Evolutionary conservation across 345 rosid species (phyloP), one percentile per base, ranked within the genome.

Genomic region (Citrus mangshanensis): DNA sequence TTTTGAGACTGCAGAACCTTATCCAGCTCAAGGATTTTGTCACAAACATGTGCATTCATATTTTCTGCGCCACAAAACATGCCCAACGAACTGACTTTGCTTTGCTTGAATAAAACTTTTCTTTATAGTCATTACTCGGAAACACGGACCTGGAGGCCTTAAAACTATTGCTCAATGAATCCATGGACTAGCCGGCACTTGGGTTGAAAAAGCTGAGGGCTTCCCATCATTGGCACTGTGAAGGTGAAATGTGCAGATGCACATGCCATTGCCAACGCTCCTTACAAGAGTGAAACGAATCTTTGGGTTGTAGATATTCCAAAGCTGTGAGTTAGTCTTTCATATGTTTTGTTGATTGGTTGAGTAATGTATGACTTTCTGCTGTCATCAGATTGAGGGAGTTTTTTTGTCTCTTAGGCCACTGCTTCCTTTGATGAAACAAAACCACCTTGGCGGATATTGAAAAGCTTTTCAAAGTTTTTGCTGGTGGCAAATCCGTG

Each of bases 111-210:
- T 38, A 38, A 62, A 70, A 59, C 62, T 73, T 84, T 72, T 71
- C 68, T 70, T 37, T 85, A 60, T 78, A 93, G 98, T 95, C 99
- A 22, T 84, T 96, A 78, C 98, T 96, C 68, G 99, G 97, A 73
- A 96, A 96, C 99, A 94, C 78, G 97, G 99, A 80, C 98, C 97
- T 68, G 93, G 83, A 78, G 98, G 99, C 85, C 87, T 93, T 10
- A 91, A 93, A 89, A 71, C 88, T 67, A 94, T 94, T 68, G 90
- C 94, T 5, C 88, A 91, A 78, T 89, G 99, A 55, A 97, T 93
- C 34, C 97, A 94, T 79, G 98, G 98, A 79, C 97, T 91, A 79
- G 98, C 99, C 75, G 97, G 97, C 73, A 83, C 80, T 89, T 66
- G 99, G 99, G 73, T 84, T 94, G 86, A 96, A 89, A 86, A 96